phyloP scores from a whole-genome alignment of 1,139 yeast genomes.

The Lodderomyces orthopsilosis region DNA sequence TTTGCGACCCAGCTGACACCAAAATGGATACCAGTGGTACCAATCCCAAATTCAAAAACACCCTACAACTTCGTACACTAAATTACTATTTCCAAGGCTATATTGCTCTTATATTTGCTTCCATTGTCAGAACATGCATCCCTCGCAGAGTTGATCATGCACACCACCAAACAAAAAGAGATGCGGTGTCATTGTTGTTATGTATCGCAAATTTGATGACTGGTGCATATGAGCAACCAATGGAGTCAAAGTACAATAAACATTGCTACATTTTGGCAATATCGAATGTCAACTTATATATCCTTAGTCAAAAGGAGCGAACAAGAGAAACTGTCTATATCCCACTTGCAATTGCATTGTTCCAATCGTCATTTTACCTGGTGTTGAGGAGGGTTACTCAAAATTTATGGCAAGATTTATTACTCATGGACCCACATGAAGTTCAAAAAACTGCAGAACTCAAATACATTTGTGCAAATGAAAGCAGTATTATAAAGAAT shows the following conservation, averaged over 20 bases:
- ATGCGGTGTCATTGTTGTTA: conserved; percentile 40
- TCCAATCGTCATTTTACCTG: conserved; percentile 46
- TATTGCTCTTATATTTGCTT: conserved; percentile 38
- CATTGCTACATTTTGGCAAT: conserved; percentile 30
- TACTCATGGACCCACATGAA: conserved; percentile 18
- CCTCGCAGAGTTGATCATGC: conserved; percentile 44
- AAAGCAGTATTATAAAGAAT: conserved; percentile 39
- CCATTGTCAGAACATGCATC: conserved; percentile 41
- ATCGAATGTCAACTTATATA: conserved; percentile 27
- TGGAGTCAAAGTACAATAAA: conserved; percentile 9
- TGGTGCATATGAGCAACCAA: neutral
- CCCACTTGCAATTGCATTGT: conserved; percentile 44
- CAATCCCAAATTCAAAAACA: conserved; percentile 58
- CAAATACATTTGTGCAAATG: conserved; percentile 33
- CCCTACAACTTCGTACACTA: conserved; percentile 53
- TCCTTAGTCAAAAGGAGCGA: conserved; percentile 29
- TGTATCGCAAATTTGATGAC: conserved; percentile 1
- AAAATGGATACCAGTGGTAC: conserved; percentile 39
- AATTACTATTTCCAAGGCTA: conserved; percentile 51
- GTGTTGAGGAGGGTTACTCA: conserved; percentile 22
- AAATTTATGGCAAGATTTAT: conserved; percentile 21
- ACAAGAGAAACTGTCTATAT: conserved; percentile 36
- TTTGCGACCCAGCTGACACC: conserved; percentile 31
- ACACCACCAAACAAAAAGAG: conserved; percentile 31
- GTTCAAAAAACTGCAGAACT: conserved; percentile 30